Evolutionary conservation across 2,329 filamentous ascomycete species (phyloP).

Genomic region (Cladosporium sp.): DNA sequence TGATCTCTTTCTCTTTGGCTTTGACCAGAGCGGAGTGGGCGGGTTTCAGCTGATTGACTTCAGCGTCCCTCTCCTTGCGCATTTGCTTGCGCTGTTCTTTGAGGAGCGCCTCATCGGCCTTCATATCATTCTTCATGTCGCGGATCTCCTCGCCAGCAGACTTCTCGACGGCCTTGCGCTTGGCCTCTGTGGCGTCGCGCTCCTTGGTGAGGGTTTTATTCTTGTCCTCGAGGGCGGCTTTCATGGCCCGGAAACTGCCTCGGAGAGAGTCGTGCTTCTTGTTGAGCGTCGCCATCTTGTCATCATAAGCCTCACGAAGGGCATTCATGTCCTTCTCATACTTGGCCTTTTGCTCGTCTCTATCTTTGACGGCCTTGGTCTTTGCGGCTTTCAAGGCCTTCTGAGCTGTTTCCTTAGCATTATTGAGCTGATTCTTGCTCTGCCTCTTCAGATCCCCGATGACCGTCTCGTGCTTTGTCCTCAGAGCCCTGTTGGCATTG

Average conservation of each 20-base stretch:
- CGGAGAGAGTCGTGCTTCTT: neutral
- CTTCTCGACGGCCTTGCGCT: neutral
- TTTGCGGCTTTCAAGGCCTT: neutral
- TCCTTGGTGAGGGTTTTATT: neutral
- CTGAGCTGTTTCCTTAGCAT: neutral
- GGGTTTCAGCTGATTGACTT: neutral
- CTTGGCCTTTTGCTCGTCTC: neutral
- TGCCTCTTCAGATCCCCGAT: constrained; percentile 1
- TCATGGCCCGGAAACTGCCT: neutral
- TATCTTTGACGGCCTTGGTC: neutral
- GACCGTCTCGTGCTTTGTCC: neutral
- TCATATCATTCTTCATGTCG: neutral
- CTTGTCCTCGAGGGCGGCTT: neutral
- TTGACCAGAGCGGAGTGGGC: neutral
- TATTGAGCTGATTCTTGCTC: neutral
- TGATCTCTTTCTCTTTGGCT: neutral
- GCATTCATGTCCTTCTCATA: neutral
- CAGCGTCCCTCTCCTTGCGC: neutral
- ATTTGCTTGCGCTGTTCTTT: neutral
- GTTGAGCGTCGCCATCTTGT: neutral
- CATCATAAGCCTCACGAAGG: neutral
- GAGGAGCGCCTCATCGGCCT: neutral
- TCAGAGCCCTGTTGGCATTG: constrained; percentile 4
- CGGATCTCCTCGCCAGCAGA: neutral
- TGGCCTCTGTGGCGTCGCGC: neutral